Percentiles rank a stretch among this genome's conserved stretches.
Conservation (phyloP, 768 basidiomycete genomes). For the Rhodotorula toruloides region DNA sequence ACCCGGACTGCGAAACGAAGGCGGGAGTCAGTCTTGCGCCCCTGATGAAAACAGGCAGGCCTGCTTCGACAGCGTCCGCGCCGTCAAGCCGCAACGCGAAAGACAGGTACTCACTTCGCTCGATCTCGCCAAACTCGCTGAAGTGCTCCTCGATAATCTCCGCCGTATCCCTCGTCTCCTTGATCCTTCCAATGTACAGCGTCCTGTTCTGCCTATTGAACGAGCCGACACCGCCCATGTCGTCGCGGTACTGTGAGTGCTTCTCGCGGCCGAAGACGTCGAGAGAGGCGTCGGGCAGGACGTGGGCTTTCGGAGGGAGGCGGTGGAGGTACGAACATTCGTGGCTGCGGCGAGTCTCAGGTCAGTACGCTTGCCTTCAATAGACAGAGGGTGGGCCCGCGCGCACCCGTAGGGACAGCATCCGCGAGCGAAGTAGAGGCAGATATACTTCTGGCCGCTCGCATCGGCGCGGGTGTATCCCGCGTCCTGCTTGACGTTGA, state of each 20-base stretch:
- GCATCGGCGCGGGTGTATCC: constrained; percentile 94
- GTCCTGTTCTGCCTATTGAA: constrained; percentile 92
- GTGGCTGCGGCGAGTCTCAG: constrained; percentile 40
- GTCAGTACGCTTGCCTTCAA: background rate
- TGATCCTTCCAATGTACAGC: constrained; percentile 84
- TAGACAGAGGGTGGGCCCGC: background rate
- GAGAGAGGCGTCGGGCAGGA: constrained; percentile 82
- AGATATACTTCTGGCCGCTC: constrained; percentile 84
- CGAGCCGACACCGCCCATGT: constrained; percentile 98
- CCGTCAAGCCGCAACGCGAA: constrained; percentile 32
- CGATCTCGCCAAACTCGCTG: constrained; percentile 90
- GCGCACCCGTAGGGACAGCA: constrained; percentile 85
- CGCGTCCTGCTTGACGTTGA: constrained; percentile 76
- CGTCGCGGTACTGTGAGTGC: constrained; percentile 93
- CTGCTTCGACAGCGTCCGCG: background rate
- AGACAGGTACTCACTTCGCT: constrained; percentile 63
- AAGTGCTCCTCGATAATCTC: constrained; percentile 91
- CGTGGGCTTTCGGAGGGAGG: constrained; percentile 57
- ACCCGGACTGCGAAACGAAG: constrained; percentile 61
- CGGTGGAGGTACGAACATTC: constrained; percentile 95
- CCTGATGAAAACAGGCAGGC: background rate
- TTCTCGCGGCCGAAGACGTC: constrained; percentile 97
- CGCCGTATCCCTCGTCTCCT: constrained; percentile 51
- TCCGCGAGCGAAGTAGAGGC: constrained; percentile 90
- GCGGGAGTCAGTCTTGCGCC: background rate